Evolutionary conservation across 139 green algal species (phyloP), one percentile per base, ranked within the genome.

Genomic region (Pseudopediastrum boryanum): DNA sequence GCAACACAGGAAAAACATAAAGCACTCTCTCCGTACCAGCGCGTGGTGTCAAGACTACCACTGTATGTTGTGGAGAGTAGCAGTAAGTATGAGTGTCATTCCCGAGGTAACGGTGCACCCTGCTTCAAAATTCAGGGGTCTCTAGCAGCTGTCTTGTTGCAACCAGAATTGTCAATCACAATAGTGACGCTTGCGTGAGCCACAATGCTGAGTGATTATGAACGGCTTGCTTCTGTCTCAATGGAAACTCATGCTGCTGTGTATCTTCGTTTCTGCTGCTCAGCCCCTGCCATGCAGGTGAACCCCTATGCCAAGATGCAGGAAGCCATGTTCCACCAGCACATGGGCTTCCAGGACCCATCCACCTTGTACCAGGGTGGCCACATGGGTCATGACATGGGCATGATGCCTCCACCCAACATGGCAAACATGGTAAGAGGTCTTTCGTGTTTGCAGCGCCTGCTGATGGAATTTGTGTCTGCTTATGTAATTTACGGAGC

Each of bases 301-400:
- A 67, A 67, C 36, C 70, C 50, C 9, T 78, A 78, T 62, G 70
- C 70, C 21, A 48, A 51, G 39, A 78, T 78, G 64, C 21, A 29
- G 25, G 64, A 38, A 25, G 66, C 58, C n/a, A 66, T 66, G 58
- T 31, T 66, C n/a, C n/a, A n/a, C n/a, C n/a, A n/a, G n/a, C n/a
- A n/a, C n/a, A n/a, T n/a, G n/a, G n/a, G n/a, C n/a, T n/a, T n/a
- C n/a, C n/a, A n/a, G n/a, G n/a, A n/a, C n/a, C n/a, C n/a, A n/a
- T n/a, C n/a, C n/a, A n/a, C n/a, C n/a, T n/a, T n/a, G n/a, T n/a
- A n/a, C n/a, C n/a, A n/a, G n/a, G n/a, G n/a, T n/a, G n/a, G n/a
- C n/a, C n/a, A n/a, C n/a, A n/a, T n/a, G n/a, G n/a, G n/a, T n/a
- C n/a, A n/a, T n/a, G n/a, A n/a, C n/a, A n/a, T n/a, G n/a, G n/a